Base-by-base conservation (phyloP, 2,329 filamentous ascomycete species). In the Fusarium heterosporum region DNA sequence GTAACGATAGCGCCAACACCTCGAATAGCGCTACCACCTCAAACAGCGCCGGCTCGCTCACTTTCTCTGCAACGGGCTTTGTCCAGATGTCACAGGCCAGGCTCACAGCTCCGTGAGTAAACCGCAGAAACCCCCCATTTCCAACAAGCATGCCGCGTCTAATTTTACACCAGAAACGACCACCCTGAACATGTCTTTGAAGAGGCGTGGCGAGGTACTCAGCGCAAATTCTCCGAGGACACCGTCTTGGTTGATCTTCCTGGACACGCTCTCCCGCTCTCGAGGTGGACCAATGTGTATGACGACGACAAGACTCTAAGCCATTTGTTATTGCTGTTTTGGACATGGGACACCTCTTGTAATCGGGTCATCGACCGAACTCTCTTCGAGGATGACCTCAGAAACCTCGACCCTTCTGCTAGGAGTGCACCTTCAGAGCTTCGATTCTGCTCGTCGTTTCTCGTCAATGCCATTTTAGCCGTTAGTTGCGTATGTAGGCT, bases 401-500 rank as follows among this genome's bases (percentile, higher is more conserved):
- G 48, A 28, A 57, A 39, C 8, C 56, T 62, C 17, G 51, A 58
- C 8, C 62, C 63, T 19, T 34, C 28, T 2, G 25, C 29, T 7
- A 7, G 9, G 8, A 13, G 51, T 28, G 19, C 34, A 8, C 36
- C 63, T n/a, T 39, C 39, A 22, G 34, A 48, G 11, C 45, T 67
- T 2, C 40, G 51, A n/a, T 67, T 67, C 39, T 67, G 64, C 34
- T 67, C 64, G 5, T 58, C 63, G 14, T 67, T 67, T 46, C 58
- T 67, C 6, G 53, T 64, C n/a, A 67, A 67, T 50, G 64, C 63
- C 13, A n/a, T 67, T 17, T 55, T 67, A 34, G 64, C 64, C 25
- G 58, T 67, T n/a, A 60, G 64, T 22, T 67, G 64, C 28, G 64
- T 67, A 59, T 60, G 64, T 60, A 51, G 40, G 40, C 59, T 19